Evolutionary conservation across 2,329 filamentous ascomycete genomes (phyloP).

Genomic region (Colletotrichum endophyticum): DNA sequence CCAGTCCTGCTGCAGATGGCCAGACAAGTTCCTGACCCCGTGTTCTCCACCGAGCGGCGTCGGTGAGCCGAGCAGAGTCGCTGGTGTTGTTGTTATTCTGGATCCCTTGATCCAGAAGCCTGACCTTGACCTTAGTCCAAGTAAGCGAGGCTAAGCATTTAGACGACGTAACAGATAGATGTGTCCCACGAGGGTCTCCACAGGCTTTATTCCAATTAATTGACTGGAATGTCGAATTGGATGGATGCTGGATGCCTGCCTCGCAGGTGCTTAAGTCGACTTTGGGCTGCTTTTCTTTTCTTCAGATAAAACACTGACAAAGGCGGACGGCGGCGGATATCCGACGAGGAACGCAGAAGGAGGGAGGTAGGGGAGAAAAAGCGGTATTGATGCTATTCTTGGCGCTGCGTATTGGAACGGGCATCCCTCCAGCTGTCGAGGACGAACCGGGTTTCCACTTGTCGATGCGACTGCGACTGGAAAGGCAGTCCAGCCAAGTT

Average conservation of each 20-base stretch:
- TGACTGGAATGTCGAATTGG: background rate
- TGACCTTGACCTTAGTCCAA: background rate
- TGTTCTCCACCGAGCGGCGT: slow-evolving; percentile 5
- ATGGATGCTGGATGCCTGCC: background rate
- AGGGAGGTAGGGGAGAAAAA: background rate
- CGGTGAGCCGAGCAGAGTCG: background rate
- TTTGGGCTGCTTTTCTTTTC: background rate
- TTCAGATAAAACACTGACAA: slow-evolving; percentile 15
- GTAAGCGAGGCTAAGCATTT: slow-evolving; percentile 17
- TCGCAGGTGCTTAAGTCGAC: background rate
- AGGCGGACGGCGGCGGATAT: background rate
- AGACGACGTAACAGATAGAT: slow-evolving; percentile 12
- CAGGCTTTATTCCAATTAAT: background rate
- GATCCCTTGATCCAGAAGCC: background rate
- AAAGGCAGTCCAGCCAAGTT: background rate
- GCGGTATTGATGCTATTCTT: slow-evolving; percentile 11
- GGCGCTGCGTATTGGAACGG: background rate
- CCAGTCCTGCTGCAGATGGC: background rate
- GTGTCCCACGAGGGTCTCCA: background rate
- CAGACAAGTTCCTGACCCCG: background rate
- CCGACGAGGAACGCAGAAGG: background rate
- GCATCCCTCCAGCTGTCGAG: background rate
- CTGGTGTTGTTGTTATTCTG: background rate
- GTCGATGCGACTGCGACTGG: background rate
- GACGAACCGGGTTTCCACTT: background rate